phyloP scores from a whole-genome alignment of 1,139 yeast genomes.

The Protomyces inundatus region DNA sequence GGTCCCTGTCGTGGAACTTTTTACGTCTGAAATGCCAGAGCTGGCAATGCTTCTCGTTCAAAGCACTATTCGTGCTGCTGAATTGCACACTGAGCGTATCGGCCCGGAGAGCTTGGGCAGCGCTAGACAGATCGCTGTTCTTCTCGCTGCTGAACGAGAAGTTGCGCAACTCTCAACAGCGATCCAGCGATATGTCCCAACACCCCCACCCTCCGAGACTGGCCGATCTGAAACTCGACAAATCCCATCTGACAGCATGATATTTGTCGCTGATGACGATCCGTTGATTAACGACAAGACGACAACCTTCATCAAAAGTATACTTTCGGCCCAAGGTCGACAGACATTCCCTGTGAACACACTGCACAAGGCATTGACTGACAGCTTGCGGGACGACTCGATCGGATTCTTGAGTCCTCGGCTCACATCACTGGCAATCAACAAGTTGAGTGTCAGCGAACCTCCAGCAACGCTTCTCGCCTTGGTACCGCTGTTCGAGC shows the following conservation, averaged over 20 bases:
- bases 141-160: not conserved
- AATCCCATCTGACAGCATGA: not conserved
- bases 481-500: slow-evolving; percentile 2
- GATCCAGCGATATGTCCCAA: not conserved
- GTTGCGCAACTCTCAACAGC: not conserved
- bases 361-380: not conserved
- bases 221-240: too few species aligned
- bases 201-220: not conserved
- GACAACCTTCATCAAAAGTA: not conserved
- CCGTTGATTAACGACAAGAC: not conserved
- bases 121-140: not conserved
- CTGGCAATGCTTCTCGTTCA: not conserved
- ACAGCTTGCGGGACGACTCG: not conserved
- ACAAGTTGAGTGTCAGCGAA: not conserved
- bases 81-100: not conserved
- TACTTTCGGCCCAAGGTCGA: not conserved
- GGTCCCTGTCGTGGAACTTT: too few species aligned
- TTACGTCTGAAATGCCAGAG: too few species aligned
- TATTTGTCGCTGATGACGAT: not conserved
- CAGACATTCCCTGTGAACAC: not conserved
- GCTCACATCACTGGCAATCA: not conserved
- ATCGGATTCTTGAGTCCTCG: not conserved
- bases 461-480: not conserved
- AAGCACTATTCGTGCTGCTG: not conserved
- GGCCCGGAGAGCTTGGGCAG: not conserved